Conservation (phyloP, 1,139 yeast genomes). For the Sugiyamaella grinbergsii region DNA sequence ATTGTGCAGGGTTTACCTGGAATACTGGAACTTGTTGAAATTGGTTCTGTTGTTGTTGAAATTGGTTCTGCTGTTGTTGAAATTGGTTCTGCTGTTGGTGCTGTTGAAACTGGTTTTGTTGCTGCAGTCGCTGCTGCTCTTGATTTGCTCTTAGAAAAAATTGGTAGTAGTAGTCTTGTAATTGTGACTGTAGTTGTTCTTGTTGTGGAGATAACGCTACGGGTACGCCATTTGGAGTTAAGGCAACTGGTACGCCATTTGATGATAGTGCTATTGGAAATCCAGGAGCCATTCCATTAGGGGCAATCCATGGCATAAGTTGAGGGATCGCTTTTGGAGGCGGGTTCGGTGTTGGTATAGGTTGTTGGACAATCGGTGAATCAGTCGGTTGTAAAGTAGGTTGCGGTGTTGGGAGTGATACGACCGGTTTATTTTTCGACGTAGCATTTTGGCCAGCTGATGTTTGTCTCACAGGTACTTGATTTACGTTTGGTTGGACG, state of each 20-base stretch:
- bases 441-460: no score
- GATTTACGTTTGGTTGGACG: no score
- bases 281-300: neutral
- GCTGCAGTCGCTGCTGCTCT: conserved; percentile 7
- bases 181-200: conserved; percentile 20
- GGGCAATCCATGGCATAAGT: conserved; percentile 1
- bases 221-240: neutral
- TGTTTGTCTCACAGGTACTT: no score
- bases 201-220: conserved; percentile 11
- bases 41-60: no score
- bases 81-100: conserved; percentile 17
- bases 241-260: neutral
- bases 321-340: neutral
- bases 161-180: conserved; percentile 9
- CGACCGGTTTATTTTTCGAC: no score
- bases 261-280: conserved; percentile 3
- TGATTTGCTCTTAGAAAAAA: conserved; percentile 3
- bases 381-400: no score
- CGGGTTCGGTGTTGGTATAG: no score
- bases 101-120: conserved; percentile 16
- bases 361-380: no score
- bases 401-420: no score
- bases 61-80: conserved; percentile 16
- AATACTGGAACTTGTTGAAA: conserved; percentile 8
- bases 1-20: neutral